Evolutionary conservation across 345 rosid species (phyloP).

Genomic region (Eucalyptus sp.): DNA sequence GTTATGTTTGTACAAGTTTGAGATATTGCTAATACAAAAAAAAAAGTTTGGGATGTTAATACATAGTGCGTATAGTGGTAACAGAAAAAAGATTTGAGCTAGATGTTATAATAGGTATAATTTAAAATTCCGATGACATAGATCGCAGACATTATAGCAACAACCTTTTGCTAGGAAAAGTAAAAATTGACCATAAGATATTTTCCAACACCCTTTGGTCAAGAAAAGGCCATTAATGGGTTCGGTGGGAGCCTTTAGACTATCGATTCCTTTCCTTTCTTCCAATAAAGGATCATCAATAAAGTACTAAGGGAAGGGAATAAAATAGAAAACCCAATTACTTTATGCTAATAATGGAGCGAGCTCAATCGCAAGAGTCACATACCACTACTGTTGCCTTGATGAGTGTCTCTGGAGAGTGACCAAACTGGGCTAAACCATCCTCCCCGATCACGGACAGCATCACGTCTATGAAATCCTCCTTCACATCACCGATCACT

Average conservation of each 20-base stretch:
- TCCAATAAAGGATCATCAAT: too few species aligned
- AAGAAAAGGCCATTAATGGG: not conserved
- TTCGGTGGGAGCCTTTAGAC: not conserved
- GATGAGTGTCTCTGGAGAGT: conserved; percentile 27
- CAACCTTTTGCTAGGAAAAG: not conserved
- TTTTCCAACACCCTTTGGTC: not conserved
- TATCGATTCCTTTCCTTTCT: too few species aligned
- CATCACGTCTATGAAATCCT: conserved; percentile 50
- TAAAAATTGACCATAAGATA: not conserved
- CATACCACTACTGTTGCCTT: conserved; percentile 59
- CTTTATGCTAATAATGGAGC: not conserved
- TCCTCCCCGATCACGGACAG: conserved; percentile 21
- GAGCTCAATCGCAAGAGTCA: not conserved
- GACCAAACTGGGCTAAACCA: conserved; percentile 14
- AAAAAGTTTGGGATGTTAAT: not conserved
- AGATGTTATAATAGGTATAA: not conserved
- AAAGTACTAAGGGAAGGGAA: not conserved
- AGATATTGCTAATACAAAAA: not conserved
- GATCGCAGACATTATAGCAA: not conserved
- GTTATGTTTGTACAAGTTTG: not conserved
- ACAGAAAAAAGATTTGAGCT: not conserved
- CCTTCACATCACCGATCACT: not conserved
- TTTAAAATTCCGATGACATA: not conserved
- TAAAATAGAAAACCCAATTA: not conserved
- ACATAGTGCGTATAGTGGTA: not conserved